phyloP scores from a whole-genome alignment of 441 rosid species.

The Melastoma candidum region DNA sequence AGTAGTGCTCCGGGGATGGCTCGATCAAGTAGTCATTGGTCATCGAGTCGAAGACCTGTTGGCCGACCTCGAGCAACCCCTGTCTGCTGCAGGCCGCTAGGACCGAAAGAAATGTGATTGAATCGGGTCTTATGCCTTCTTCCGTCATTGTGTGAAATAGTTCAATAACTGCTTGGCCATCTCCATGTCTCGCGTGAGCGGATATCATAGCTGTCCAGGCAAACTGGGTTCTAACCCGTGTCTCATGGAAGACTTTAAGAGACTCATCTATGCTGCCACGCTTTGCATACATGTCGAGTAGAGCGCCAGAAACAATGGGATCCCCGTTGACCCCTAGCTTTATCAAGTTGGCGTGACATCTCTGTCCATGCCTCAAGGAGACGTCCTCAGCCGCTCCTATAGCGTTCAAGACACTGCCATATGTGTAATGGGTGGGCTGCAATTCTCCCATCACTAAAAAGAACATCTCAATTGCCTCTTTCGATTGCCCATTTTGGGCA shows the following conservation, averaged over 20 bases:
- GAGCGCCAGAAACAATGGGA: slow-evolving; percentile 60
- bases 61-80: slow-evolving; percentile 68
- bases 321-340: slow-evolving; percentile 50
- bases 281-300: slow-evolving; percentile 89
- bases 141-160: slow-evolving; percentile 52
- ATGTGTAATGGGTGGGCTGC: slow-evolving; percentile 63
- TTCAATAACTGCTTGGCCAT: slow-evolving; percentile 55
- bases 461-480: slow-evolving; percentile 46
- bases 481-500: slow-evolving; percentile 51
- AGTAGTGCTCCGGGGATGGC: slow-evolving; percentile 67
- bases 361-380: slow-evolving; percentile 61
- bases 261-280: slow-evolving; percentile 76
- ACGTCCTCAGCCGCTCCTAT: slow-evolving; percentile 67
- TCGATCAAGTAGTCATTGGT: slow-evolving; percentile 40
- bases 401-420: slow-evolving; percentile 79
- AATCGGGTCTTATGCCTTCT: slow-evolving; percentile 54
- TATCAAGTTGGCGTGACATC: slow-evolving; percentile 57
- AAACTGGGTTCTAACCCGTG: slow-evolving; percentile 37
- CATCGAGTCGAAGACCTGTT: slow-evolving; percentile 47
- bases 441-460: slow-evolving; percentile 31
- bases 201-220: slow-evolving; percentile 87
- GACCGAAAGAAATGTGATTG: slow-evolving; percentile 74
- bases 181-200: slow-evolving; percentile 78
- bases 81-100: slow-evolving; percentile 72
- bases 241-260: slow-evolving; percentile 48